Evolutionary conservation across 106 monocot genomes (phyloP), one percentile per base, ranked within the genome.

Genomic region (Iris macrosiphon): DNA sequence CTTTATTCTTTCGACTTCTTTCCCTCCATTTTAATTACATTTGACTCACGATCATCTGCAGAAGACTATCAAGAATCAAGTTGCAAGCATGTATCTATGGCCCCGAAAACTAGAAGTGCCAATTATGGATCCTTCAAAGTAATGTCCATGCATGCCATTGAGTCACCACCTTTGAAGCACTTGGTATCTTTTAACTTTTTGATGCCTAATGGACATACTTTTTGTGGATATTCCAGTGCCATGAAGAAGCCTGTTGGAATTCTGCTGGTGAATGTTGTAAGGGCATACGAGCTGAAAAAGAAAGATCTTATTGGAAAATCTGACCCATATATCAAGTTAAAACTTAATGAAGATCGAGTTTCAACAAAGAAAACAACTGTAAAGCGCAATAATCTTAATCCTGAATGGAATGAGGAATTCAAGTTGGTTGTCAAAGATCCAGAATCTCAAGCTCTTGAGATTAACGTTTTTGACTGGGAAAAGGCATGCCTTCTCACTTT

Each of bases 331-430:
- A 62, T 78, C 32, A 83, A 83, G 45, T 52, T 83, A 4, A 77
- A 74, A 45, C 65, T 83, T 27, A 59, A 73, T 42, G 77, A 74
- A 21, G 77, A 74, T 21, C 77, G 67, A 6, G 66, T 83, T 65
- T 66, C 77, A 27, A 71, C 77, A 19, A 83, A 74, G 62, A 75
- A 79, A 49, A 84, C 84, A 22, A 60, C 75, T n/a, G 75, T 84
- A 31, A 84, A 84, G 64, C 79, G 56, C 53, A 69, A 31, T 43
- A 75, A 79, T 45, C 55, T 84, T 19, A 73, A 84, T 61, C 84
- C 84, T 41, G 84, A 79, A 59, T 84, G 84, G 84, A 79, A 84
- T 46, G 84, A 84, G 60, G 75, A 84, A 44, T 84, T 79, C 56
- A 75, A 79, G n/a, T 55, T 84, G 18, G 66, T 75, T 46, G 75